A percentile compares a stretch with the other conserved stretches of the same genome.
These are phyloP conservation scores for Dioszegia crocea DNA, from an alignment of 768 basidiomycete species.

Conservation along the genomic window DNA sequence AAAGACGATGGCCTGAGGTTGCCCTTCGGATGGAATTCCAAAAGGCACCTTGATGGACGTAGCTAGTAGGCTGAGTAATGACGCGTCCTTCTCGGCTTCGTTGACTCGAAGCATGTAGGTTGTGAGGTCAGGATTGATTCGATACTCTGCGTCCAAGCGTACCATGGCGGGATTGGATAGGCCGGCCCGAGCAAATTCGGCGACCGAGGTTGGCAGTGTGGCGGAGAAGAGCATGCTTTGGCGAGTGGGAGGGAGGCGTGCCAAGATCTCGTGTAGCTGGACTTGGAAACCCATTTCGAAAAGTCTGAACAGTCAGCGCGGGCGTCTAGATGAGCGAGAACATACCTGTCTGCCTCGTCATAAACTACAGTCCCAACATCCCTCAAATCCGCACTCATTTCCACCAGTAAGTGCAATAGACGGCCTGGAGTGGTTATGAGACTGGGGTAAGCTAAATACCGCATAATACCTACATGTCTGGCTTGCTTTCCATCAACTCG, in stretches of 20 bases:
- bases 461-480: constrained; percentile 72
- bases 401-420: constrained; percentile 89
- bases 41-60: constrained; percentile 55
- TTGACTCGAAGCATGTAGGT: constrained; percentile 94
- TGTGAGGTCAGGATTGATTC: constrained; percentile 86
- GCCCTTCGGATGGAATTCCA: constrained; percentile 14
- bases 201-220: constrained; percentile 88
- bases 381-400: constrained; percentile 90
- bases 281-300: constrained; percentile 98
- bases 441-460: constrained; percentile 52
- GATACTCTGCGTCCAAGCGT: constrained; percentile 91
- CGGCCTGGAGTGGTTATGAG: constrained; percentile 98
- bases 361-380: constrained; percentile 87
- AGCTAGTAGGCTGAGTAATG: constrained; percentile 68
- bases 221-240: constrained; percentile 96
- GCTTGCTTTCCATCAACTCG: constrained; percentile 86
- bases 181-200: constrained; percentile 98
- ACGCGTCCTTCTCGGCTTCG: constrained; percentile 89
- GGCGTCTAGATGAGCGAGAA: not conserved
- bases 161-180: constrained; percentile 83
- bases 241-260: constrained; percentile 75
- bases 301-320: constrained; percentile 51
- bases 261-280: constrained; percentile 83
- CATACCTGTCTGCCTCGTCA: constrained; percentile 86
- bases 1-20: constrained; percentile 80